Evolutionary conservation across 176 grass and related monocot genomes (phyloP), one percentile per base, ranked within the genome.

Genomic region (Aechmea fasciata): DNA sequence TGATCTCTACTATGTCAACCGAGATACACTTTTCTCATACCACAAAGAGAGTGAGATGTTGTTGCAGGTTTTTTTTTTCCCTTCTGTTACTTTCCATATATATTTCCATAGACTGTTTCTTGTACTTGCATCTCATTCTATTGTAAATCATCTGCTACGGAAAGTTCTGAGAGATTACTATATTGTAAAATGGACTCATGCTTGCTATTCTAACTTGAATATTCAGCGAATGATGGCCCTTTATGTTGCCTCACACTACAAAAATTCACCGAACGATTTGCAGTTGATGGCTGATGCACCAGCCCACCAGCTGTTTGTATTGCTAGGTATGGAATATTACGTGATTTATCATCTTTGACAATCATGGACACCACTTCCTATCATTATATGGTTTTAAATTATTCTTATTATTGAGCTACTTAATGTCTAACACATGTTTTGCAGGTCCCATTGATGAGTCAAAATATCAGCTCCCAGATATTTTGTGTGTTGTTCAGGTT

Each of bases 271-370:
- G 15, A 92, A 92, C 90, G 94, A 97, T 73, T 83, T 97, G 71
- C 94, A 97, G 81, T 68, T 97, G 81, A 97, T 97, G 94, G 89
- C 94, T 25, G 94, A 97, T 85, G 94, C 94, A 14, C 89, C 94
- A 29, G 90, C 94, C 20, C 94, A 97, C 74, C 89, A 87, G 78
- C 67, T 97, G 20, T 97, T 97, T 79, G 89, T 97, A 69, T 87
- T 97, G 84, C 94, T 97, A 66, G 94, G 94, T 97, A 97, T 70
- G 55, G 11, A 69, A 63, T 47, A 13, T 17, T 79, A 74, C 8
- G 3, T 20, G 55, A 61, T 9, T 10, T 61, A 9, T 61, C 55
- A 61, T 61, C 20, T 61, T 61, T 6, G 15, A 61, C 2, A 61
- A 9, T 61, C 20, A 22, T 61, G 55, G 33, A 22, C 20, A 61